Percentiles rank a stretch among this genome's conserved stretches.
Conservation (phyloP, 345 rosid genomes). For the Salix arbutifolia region DNA sequence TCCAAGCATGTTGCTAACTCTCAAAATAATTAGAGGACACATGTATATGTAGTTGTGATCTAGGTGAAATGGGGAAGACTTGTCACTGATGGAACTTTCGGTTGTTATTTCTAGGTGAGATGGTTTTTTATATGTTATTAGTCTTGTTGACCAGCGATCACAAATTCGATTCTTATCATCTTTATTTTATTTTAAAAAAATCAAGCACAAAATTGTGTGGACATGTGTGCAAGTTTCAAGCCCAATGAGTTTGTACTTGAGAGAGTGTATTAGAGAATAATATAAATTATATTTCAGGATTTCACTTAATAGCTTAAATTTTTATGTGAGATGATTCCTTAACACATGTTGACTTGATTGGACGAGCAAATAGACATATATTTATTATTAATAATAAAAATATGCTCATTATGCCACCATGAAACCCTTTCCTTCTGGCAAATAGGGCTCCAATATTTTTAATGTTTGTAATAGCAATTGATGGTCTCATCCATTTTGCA, state of each 20-base stretch:
- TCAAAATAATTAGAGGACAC: too few relatives aligned
- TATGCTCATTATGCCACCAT: background rate
- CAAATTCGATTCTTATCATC: accelerated
- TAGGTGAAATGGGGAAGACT: background rate
- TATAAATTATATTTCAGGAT: too few relatives aligned
- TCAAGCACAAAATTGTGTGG: accelerated
- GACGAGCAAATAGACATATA: constrained; percentile 3
- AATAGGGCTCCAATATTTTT: background rate
- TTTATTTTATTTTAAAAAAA: too few relatives aligned
- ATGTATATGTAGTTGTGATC: background rate
- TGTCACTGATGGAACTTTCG: background rate
- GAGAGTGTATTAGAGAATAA: too few relatives aligned
- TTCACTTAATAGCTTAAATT: too few relatives aligned
- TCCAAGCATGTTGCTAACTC: background rate
- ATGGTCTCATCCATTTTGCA: background rate
- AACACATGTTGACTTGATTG: constrained; percentile 9
- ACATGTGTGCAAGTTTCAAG: too few relatives aligned
- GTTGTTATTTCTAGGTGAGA: too few relatives aligned
- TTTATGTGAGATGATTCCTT: too few relatives aligned
- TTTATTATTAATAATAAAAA: too few relatives aligned
- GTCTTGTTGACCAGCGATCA: accelerated
- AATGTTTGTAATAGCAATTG: background rate
- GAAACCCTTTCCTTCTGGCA: background rate
- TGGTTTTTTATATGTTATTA: too few relatives aligned
- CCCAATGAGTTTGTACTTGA: too few relatives aligned